Conservation (phyloP, 306 rosid genomes). For the Lablab purpureus region DNA sequence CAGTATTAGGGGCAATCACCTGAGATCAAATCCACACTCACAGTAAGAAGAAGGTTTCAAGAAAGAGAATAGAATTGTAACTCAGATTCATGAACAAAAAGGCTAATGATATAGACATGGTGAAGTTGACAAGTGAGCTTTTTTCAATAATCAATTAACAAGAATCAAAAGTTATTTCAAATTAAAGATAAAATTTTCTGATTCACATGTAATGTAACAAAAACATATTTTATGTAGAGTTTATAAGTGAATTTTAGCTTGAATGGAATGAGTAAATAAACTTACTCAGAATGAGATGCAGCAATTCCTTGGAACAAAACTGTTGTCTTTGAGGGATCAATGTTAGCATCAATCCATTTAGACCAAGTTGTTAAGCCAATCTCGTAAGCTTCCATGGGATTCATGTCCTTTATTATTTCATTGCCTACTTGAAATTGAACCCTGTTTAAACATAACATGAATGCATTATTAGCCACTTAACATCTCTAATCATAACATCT, state of each 20-base stretch:
- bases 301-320: conserved; percentile 85
- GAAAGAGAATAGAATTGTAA: background rate
- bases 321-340: conserved; percentile 65
- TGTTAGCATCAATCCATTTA: conserved; percentile 67
- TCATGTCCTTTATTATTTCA: conserved; percentile 59
- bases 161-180: background rate
- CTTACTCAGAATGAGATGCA: conserved; percentile 69
- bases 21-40: background rate
- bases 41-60: background rate
- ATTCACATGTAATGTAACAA: background rate
- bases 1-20: background rate
- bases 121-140: background rate
- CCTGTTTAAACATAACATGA: conserved; percentile 47
- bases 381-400: conserved; percentile 70
- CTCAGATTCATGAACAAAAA: background rate
- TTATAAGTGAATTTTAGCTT: background rate
- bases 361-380: conserved; percentile 79
- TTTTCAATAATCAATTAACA: background rate
- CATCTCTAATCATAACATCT: background rate
- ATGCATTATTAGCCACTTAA: conserved; percentile 2
- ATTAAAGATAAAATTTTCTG: background rate
- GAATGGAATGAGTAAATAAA: background rate
- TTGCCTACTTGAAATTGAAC: conserved; percentile 66
- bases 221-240: background rate
- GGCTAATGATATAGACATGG: background rate